Conservation (phyloP, 2,329 filamentous ascomycete species). For the Cladosporium velox region DNA sequence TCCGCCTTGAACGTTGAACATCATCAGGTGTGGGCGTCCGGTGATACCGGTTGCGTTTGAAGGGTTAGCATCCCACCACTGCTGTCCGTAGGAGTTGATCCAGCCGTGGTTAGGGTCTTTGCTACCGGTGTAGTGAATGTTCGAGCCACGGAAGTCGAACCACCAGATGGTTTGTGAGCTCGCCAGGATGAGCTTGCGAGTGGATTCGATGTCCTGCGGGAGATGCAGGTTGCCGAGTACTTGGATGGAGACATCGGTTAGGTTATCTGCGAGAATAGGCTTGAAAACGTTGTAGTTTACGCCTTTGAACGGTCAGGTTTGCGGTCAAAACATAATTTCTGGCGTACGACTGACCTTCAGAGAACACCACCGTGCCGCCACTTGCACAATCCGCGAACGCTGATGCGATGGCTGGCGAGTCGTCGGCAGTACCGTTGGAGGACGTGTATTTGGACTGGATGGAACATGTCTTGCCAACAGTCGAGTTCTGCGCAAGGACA, state of each 20-base stretch:
- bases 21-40: constrained; percentile 46
- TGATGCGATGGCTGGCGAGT: constrained; percentile 42
- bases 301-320: constrained; percentile 28
- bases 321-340: not conserved
- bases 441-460: constrained; percentile 30
- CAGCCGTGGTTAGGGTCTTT: constrained; percentile 44
- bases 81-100: constrained; percentile 50
- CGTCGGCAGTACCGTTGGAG: constrained; percentile 43
- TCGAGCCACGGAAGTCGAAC: constrained; percentile 42
- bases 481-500: constrained; percentile 13
- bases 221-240: constrained; percentile 49
- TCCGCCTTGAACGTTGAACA: constrained; percentile 41
- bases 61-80: constrained; percentile 50
- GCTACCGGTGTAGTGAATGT: constrained; percentile 40
- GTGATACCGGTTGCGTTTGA: constrained; percentile 42
- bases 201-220: constrained; percentile 42
- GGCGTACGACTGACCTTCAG: constrained; percentile 24
- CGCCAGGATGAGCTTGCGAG: constrained; percentile 36
- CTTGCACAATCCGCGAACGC: constrained; percentile 43
- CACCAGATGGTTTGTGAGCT: constrained; percentile 41
- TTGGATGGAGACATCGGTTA: constrained; percentile 47
- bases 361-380: constrained; percentile 42
- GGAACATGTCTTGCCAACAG: constrained; percentile 22
- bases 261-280: constrained; percentile 43
- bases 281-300: constrained; percentile 48